A percentile compares a stretch with the other conserved stretches of the same genome.
Conservation (phyloP, 2,329 filamentous ascomycete genomes). For the Mycosphaerella sp. region DNA sequence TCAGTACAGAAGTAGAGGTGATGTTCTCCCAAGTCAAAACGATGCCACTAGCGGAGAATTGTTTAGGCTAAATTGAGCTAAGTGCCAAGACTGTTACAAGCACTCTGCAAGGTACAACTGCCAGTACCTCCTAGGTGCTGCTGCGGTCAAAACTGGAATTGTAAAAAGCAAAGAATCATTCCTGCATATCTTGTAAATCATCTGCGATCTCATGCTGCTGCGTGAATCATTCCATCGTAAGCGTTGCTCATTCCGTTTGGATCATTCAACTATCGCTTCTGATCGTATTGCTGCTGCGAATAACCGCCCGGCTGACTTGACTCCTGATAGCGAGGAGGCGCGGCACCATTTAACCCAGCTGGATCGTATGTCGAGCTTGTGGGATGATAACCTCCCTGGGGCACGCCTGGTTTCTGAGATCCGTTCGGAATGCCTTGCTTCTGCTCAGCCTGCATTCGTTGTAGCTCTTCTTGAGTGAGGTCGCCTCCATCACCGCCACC, state of each 20-base stretch:
- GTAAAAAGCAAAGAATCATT: too few relatives aligned
- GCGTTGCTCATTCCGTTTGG: neutral
- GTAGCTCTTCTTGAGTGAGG: constrained; percentile 36
- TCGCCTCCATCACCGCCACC: constrained; percentile 56
- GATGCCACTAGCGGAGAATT: neutral
- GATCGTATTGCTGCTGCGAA: constrained; percentile 4
- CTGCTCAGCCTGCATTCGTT: constrained; percentile 21
- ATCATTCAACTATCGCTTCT: neutral
- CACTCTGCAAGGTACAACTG: too few relatives aligned
- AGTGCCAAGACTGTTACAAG: neutral
- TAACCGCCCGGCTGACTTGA: constrained; percentile 18
- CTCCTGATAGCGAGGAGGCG: constrained; percentile 28
- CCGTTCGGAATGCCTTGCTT: constrained; percentile 29
- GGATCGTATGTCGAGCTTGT: constrained; percentile 24
- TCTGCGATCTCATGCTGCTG: constrained; percentile 8
- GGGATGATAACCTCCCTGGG: constrained; percentile 21
- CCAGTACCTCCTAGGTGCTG: too few relatives aligned
- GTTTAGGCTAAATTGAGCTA: neutral
- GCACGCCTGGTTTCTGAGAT: constrained; percentile 4
- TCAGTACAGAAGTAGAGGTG: neutral
- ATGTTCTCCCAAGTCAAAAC: neutral
- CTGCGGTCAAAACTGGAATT: too few relatives aligned
- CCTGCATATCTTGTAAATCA: neutral
- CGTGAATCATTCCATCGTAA: neutral
- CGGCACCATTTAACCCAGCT: constrained; percentile 23